A percentile compares a stretch with the other conserved stretches of the same genome.
Conservation (phyloP, 1,284 basidiomycete species). For the Fistulinella staudtii region DNA sequence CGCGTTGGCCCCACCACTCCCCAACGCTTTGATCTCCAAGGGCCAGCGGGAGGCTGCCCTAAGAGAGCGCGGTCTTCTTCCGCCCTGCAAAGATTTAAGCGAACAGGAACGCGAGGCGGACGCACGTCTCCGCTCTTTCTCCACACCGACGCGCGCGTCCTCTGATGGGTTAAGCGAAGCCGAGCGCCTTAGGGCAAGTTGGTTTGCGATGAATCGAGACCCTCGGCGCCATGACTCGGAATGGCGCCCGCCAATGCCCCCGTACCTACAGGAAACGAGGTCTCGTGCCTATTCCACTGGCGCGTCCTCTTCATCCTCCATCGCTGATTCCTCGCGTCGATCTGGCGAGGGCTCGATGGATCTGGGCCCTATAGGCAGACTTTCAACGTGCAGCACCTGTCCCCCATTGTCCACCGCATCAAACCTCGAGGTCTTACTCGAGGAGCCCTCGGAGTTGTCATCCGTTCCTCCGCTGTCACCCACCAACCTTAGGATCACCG, state of each 20-base stretch:
- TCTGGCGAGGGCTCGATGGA: constrained; percentile 16
- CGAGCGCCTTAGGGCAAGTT: constrained; percentile 45
- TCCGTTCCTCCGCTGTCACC: constrained; percentile 11
- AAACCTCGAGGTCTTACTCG: constrained; percentile 28
- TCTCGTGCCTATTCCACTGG: not conserved
- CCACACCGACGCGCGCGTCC: constrained; percentile 10
- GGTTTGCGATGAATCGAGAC: constrained; percentile 40
- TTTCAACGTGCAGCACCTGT: constrained; percentile 21
- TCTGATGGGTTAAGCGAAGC: constrained; percentile 38
- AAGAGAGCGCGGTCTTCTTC: constrained; percentile 50
- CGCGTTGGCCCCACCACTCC: constrained; percentile 16
- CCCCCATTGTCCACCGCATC: constrained; percentile 25
- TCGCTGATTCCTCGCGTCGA: not conserved
- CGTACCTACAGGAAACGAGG: not conserved
- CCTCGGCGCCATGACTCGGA: constrained; percentile 19
- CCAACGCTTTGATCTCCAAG: constrained; percentile 23
- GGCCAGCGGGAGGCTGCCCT: constrained; percentile 46
- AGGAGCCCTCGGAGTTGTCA: constrained; percentile 25
- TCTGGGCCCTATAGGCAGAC: constrained; percentile 11
- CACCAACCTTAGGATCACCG: constrained; percentile 12
- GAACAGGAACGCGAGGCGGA: constrained; percentile 47
- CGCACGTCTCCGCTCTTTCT: constrained; percentile 31
- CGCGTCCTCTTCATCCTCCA: not conserved
- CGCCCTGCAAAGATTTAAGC: constrained; percentile 46
- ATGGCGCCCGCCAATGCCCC: not conserved